Base-by-base conservation (phyloP, 371 early-diverging fungal species). In the Funneliformis caledonium region DNA sequence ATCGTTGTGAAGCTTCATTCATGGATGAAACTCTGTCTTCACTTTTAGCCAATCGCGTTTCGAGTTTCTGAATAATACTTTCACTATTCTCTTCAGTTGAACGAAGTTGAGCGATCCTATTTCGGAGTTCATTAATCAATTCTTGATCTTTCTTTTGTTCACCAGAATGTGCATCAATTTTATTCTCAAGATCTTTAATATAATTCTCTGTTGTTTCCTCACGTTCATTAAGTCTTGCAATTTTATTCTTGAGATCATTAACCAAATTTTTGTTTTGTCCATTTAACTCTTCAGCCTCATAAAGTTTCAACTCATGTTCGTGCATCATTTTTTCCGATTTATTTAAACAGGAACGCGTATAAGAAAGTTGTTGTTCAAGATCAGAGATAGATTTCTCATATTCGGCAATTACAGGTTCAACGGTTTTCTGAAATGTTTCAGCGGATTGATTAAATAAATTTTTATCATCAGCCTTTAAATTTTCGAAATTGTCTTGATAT, bases 351-450 rank as follows among this genome's bases (percentile, higher is more conserved):
- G 88, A 87, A 22, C 85, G 82, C 4, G 89, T 80, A 82, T 88
- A 81, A 33, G 87, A 5, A 33, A 93, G 80, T 45, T 91, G 88
- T 0, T 87, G 85, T 81, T 91, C 91, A 16, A 91, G 82, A 0
- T 84, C 86, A 2, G 89, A 83, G 5, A 91, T 88, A 50, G 87
- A 87, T 81, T 91, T 93, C 81, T 91, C 91, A 76, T 92, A 91
- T 80, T 93, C 89, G 81, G 90, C 89, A 82, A 91, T 91, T 50
- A 93, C 90, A n/a, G 93, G 91, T 42, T 91, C 92, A 16, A 92
- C 91, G 45, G 89, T 82, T 50, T 90, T 88, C 72, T 91, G 89
- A 82, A 92, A 90, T 12, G 43, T 22, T 33, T 31, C 33, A 22
- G 61, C 64, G 83, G 26, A 50, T n/a, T 75, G 19, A 67, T 22